Base-by-base conservation (phyloP, 2,329 filamentous ascomycete species). In the Colletotrichum kahawae region DNA sequence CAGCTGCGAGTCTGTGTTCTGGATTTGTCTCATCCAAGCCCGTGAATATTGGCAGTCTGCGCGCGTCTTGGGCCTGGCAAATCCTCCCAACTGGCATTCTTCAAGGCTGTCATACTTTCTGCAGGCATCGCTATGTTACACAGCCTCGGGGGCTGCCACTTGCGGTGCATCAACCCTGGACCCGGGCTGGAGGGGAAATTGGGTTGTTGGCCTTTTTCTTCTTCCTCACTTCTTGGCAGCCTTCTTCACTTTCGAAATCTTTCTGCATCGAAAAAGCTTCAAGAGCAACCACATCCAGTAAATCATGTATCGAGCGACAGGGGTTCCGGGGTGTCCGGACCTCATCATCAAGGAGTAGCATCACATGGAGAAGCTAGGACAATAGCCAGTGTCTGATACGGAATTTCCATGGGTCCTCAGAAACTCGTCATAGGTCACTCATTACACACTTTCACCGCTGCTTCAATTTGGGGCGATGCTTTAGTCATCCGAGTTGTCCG, bases 381-480 rank as follows among this genome's bases (percentile, higher is more conserved):
- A 21, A 27, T 21, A 33, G n/a, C 33, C 36, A 64, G 8, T 51
- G 43, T 24, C 13, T 56, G 33, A 56, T 59, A 71, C 62, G 54
- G 57, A 31, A 67, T 24, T 16, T 21, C 31, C 31, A 54, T 54
- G 31, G 62, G 36, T 24, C 62, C 38, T 33, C 38, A 27, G 13
- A 8, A 54, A 34, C 33, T 33, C 29, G 16, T 62, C 33, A 33
- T 31, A 36, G 36, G 38, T 38, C 27, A 33, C 34, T 62, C 59
- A 51, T 43, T 48, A 33, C 27, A 56, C 60, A 54, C 68, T 72
- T 75, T 67, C 72, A 75, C 69, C 72, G 69, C 72, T 72, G 69
- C 29, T 75, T 68, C 34, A 31, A 29, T n/a, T 33, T 43, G 48
- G 56, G 33, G 33, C 59, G 36, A 64, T 57, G 29, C 29, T 21